A percentile compares a stretch with the other conserved stretches of the same genome.
phyloP scores from a whole-genome alignment of 2,329 filamentous ascomycete species.

The Nemania sp. region DNA sequence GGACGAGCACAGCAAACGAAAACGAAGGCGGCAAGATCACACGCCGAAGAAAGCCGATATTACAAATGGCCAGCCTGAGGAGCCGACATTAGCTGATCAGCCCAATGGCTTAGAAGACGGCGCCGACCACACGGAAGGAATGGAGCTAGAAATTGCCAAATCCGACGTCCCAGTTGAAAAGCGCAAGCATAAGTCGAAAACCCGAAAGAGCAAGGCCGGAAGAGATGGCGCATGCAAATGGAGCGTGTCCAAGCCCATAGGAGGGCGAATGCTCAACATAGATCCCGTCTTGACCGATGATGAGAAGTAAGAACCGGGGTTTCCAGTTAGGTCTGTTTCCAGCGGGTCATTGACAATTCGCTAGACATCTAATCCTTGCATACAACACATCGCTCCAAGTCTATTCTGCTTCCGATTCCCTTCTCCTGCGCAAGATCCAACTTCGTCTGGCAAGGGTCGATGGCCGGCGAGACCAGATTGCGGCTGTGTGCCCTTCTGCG shows the following conservation, averaged over 20 bases:
- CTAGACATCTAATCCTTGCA: conserved; percentile 73
- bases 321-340: neutral
- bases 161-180: conserved; percentile 20
- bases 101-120: conserved; percentile 17
- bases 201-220: neutral
- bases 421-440: conserved; percentile 73
- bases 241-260: conserved; percentile 66
- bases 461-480: conserved; percentile 42
- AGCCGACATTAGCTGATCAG: conserved; percentile 15
- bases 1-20: conserved; percentile 46
- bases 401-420: conserved; percentile 79
- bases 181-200: conserved; percentile 17
- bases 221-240: conserved; percentile 43
- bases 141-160: conserved; percentile 7
- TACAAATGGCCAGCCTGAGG: conserved; percentile 12
- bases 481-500: conserved; percentile 50
- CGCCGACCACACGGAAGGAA: conserved; percentile 3
- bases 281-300: conserved; percentile 65
- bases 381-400: conserved; percentile 77
- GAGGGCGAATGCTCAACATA: conserved; percentile 66
- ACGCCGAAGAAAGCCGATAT: conserved; percentile 20
- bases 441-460: conserved; percentile 45
- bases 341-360: conserved; percentile 30
- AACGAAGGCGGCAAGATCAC: conserved; percentile 46
- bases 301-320: conserved; percentile 56